A percentile compares a stretch with the other conserved stretches of the same genome.
Conservation (phyloP, 2,329 filamentous ascomycete species). For the Xylaria sp. region DNA sequence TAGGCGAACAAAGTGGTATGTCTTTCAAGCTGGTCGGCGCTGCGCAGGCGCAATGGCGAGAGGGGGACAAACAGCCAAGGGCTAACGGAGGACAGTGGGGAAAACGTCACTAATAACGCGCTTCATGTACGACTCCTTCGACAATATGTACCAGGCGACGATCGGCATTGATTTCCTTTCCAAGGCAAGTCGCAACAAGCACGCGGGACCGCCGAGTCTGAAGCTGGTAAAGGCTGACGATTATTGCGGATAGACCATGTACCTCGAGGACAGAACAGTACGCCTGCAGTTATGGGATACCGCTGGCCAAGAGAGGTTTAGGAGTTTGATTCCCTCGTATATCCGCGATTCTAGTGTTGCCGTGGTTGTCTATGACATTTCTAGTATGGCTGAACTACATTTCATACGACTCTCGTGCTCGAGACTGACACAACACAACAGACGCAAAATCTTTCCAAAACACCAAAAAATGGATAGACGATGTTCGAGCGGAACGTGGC, state of each 20-base stretch:
- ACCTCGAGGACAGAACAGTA: conserved; percentile 97
- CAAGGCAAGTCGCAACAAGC: conserved; percentile 66
- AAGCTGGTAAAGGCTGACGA: conserved; percentile 23
- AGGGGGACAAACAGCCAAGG: background rate
- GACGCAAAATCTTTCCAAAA: conserved; percentile 97
- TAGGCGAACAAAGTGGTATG: conserved; percentile 98
- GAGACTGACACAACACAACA: conserved; percentile 42
- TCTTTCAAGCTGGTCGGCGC: conserved; percentile 19
- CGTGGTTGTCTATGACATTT: conserved; percentile 98
- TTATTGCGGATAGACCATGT: conserved; percentile 77
- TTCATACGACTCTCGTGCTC: background rate
- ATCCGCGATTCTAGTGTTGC: conserved; percentile 98
- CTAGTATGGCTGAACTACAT: conserved; percentile 59
- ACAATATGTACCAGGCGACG: conserved; percentile 99
- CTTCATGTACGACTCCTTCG: conserved; percentile 99
- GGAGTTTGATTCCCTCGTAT: conserved; percentile 95
- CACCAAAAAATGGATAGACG: conserved; percentile 99
- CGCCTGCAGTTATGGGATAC: conserved; percentile 98
- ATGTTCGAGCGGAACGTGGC: conserved; percentile 92
- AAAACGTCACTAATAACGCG: conserved; percentile 98
- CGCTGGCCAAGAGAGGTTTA: conserved; percentile 95
- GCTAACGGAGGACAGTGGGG: conserved; percentile 68
- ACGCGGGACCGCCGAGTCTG: background rate
- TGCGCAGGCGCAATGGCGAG: background rate
- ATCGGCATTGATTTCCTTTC: conserved; percentile 99